phyloP scores from a whole-genome alignment of 1,284 basidiomycete genomes.

The Boletus calvinii region DNA sequence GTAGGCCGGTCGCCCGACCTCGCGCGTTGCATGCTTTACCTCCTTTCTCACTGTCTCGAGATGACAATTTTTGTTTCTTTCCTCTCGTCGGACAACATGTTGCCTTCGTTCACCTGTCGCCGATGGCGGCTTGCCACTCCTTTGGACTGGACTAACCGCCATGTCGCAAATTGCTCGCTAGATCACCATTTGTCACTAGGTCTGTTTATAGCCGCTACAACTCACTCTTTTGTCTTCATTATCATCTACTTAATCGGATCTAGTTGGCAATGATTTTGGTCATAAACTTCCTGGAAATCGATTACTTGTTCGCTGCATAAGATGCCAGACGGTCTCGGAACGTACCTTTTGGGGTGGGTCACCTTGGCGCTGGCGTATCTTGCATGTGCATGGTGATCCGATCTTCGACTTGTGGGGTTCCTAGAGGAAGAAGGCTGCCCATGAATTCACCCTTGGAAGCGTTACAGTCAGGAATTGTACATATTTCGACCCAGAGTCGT shows the following conservation, averaged over 20 bases:
- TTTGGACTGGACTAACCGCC: constrained; percentile 20
- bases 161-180: constrained; percentile 17
- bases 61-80: not conserved
- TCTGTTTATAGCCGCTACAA: constrained; percentile 2
- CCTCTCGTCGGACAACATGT: constrained; percentile 16
- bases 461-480: no score
- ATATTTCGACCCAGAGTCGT: no score
- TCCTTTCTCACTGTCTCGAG: not conserved
- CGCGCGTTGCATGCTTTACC: not conserved
- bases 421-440: not conserved
- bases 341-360: no score
- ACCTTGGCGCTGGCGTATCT: no score
- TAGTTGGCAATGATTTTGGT: constrained; percentile 25
- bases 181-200: constrained; percentile 6
- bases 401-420: no score
- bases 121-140: constrained; percentile 15
- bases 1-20: constrained; percentile 10
- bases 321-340: not conserved
- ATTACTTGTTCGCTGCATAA: not conserved
- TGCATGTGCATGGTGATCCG: no score
- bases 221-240: constrained; percentile 21
- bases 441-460: not conserved
- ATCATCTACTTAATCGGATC: constrained; percentile 33
- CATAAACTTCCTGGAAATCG: constrained; percentile 11
- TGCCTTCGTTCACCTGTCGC: constrained; percentile 8